phyloP scores from a whole-genome alignment of 768 basidiomycete species.

The Suillus hirtellus region DNA sequence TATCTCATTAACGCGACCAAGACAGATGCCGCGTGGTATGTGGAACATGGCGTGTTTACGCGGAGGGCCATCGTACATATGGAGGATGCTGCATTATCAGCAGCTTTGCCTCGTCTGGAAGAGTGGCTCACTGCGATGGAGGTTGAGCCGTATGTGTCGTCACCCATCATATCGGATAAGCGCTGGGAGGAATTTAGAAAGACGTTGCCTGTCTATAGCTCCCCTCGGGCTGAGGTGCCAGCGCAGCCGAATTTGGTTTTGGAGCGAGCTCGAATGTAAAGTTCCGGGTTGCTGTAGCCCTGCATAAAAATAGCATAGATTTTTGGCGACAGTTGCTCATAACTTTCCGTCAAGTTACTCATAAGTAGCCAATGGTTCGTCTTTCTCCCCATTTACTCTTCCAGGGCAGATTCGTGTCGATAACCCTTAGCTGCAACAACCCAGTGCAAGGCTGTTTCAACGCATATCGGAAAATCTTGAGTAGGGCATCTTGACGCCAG shows the following conservation, averaged over 20 bases:
- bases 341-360: too few relatives aligned
- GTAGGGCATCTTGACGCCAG: too few relatives aligned
- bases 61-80: background rate
- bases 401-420: too few relatives aligned
- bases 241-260: background rate
- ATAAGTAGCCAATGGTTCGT: background rate
- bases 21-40: conserved; percentile 3
- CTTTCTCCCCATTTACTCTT: background rate
- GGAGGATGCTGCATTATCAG: conserved; percentile 7
- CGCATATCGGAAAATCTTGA: too few relatives aligned
- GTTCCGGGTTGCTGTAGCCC: background rate
- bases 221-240: background rate
- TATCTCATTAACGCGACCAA: conserved; percentile 1
- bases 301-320: background rate
- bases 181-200: conserved; percentile 20
- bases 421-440: too few relatives aligned
- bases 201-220: background rate
- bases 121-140: conserved; percentile 23
- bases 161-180: conserved; percentile 31
- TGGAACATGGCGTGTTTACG: conserved; percentile 1
- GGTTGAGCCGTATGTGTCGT: conserved; percentile 24
- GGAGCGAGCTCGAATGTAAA: background rate
- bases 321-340: background rate
- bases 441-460: too few relatives aligned
- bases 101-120: conserved; percentile 26